These are phyloP conservation scores for Malassezia restricta DNA, from an alignment of 1,284 basidiomycete species.

Conservation along the genomic window DNA sequence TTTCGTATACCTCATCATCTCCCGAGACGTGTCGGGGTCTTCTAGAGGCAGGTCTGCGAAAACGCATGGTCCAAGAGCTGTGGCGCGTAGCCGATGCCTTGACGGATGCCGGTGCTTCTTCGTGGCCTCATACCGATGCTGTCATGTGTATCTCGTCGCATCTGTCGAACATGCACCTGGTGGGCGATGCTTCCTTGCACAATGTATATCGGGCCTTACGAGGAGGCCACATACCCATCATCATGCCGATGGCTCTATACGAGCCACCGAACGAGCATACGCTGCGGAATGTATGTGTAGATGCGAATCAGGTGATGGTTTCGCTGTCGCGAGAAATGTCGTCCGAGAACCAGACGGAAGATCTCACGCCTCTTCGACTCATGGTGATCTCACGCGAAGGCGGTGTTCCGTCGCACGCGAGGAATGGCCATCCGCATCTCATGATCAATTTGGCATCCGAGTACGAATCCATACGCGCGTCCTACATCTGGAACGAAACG, in stretches of 20 bases:
- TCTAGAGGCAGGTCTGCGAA: slow-evolving; percentile 47
- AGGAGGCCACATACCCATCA: slow-evolving; percentile 86
- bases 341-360: slow-evolving; percentile 14
- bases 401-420: slow-evolving; percentile 92
- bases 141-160: slow-evolving; percentile 22
- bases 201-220: slow-evolving; percentile 62
- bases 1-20: slow-evolving; percentile 20
- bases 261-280: slow-evolving; percentile 46
- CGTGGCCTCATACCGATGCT: slow-evolving; percentile 59
- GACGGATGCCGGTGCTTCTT: slow-evolving; percentile 68
- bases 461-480: slow-evolving; percentile 69
- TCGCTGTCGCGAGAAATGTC: slow-evolving; percentile 80
- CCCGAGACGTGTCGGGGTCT: slow-evolving; percentile 11
- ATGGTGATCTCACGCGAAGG: slow-evolving; percentile 98
- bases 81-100: slow-evolving; percentile 61
- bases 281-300: slow-evolving; percentile 66
- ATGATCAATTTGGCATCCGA: slow-evolving; percentile 89
- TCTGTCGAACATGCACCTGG: too few relatives aligned
- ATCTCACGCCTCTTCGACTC: slow-evolving; percentile 59
- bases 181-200: slow-evolving; percentile 14
- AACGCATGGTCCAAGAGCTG: slow-evolving; percentile 60
- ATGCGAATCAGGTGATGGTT: slow-evolving; percentile 78
- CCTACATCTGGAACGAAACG: slow-evolving; percentile 71
- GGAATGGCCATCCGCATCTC: slow-evolving; percentile 83
- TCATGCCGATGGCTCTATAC: slow-evolving; percentile 86